Conservation (phyloP, 2,329 filamentous ascomycete species). For the Aschersonia sp. region DNA sequence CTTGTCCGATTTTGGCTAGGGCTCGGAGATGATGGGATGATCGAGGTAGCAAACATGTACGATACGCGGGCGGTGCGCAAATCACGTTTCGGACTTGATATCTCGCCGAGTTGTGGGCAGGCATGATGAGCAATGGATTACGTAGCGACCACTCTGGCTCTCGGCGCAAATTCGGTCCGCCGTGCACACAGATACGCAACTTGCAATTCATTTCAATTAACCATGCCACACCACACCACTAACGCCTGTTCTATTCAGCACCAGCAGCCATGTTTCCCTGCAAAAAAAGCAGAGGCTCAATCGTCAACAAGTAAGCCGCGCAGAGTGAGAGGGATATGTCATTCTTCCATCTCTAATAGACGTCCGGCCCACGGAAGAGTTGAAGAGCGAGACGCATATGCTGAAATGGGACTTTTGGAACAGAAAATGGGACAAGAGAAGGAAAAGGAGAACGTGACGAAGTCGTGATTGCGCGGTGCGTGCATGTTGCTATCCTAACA, state of each 20-base stretch:
- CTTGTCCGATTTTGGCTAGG: no score
- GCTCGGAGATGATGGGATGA: no score
- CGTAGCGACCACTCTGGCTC: no score
- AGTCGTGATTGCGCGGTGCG: not conserved
- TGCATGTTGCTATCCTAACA: not conserved
- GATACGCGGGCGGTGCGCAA: no score
- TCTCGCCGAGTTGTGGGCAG: no score
- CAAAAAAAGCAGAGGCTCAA: conserved; percentile 33
- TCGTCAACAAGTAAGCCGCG: conserved; percentile 25
- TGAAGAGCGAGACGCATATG: conserved; percentile 36
- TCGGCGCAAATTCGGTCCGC: no score
- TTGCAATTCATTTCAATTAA: no score
- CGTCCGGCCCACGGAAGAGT: conserved; percentile 36
- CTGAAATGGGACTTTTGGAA: conserved; percentile 27
- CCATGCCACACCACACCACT: no score
- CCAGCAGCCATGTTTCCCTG: conserved; percentile 23
- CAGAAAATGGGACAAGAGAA: not conserved
- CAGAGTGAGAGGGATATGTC: conserved; percentile 36
- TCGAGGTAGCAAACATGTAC: no score
- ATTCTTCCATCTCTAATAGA: conserved; percentile 40
- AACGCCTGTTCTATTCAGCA: not conserved
- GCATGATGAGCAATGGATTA: no score
- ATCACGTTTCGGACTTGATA: no score
- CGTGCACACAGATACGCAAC: no score
- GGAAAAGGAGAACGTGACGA: not conserved